Evolutionary conservation across 1,284 basidiomycete genomes (phyloP).

Genomic region (Papiliotrema fonsecae): DNA sequence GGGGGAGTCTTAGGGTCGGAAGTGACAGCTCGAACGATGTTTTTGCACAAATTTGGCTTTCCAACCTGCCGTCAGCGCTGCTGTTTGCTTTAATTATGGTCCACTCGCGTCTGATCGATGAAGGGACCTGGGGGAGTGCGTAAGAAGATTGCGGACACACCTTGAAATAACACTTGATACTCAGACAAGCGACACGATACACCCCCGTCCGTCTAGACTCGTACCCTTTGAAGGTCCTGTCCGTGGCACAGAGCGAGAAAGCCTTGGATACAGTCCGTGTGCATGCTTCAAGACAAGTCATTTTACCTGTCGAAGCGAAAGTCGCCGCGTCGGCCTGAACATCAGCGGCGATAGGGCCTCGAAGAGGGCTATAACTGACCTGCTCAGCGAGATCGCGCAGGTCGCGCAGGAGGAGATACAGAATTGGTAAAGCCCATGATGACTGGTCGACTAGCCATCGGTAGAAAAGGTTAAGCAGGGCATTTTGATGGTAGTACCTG

Average conservation of each 20-base stretch:
- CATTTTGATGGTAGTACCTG: constrained; percentile 39
- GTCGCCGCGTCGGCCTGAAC: constrained; percentile 50
- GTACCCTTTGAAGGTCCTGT: constrained; percentile 64
- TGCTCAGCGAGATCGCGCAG: constrained; percentile 69
- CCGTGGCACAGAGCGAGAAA: constrained; percentile 83
- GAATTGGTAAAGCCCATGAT: constrained; percentile 72
- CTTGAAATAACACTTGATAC: constrained; percentile 92
- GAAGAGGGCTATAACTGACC: constrained; percentile 15
- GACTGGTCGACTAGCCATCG: constrained; percentile 70
- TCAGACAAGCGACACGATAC: constrained; percentile 87
- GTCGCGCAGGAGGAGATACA: constrained; percentile 74
- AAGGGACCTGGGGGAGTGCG: no score
- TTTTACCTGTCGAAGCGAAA: constrained; percentile 40
- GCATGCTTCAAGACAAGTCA: constrained; percentile 82
- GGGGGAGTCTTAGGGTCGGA: constrained; percentile 80
- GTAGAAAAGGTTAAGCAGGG: constrained; percentile 59
- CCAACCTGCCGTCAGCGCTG: constrained; percentile 55
- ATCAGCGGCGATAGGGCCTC: not conserved
- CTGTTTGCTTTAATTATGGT: no score
- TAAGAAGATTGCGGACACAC: constrained; percentile 50
- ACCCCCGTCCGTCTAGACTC: constrained; percentile 89
- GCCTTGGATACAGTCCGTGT: constrained; percentile 85
- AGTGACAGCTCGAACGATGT: constrained; percentile 80
- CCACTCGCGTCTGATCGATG: no score
- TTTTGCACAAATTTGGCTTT: constrained; percentile 84